phyloP scores from a whole-genome alignment of 2,329 filamentous ascomycete species.

The Hyphodiscus sp. region DNA sequence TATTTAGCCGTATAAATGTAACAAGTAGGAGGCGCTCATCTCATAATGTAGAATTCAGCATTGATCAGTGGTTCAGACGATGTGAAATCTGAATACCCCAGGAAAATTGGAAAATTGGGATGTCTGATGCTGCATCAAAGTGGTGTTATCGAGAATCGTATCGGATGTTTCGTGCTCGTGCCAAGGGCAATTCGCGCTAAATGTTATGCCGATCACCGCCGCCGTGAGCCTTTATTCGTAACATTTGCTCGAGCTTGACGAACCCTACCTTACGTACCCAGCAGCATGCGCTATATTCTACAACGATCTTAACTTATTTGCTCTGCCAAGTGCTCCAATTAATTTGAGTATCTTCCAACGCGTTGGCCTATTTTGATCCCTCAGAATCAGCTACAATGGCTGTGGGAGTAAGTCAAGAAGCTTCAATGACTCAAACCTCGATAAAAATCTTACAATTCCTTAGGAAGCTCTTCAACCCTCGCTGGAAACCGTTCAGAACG shows the following conservation, averaged over 20 bases:
- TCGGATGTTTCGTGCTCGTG: no score
- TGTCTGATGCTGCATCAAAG: no score
- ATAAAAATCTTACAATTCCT: conserved; percentile 20
- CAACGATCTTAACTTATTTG: no score
- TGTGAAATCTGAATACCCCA: background rate
- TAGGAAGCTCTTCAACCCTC: conserved; percentile 51
- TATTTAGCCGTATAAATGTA: background rate
- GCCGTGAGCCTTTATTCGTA: no score
- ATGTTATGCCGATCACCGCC: no score
- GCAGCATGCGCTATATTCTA: no score
- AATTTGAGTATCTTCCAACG: background rate
- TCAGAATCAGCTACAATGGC: conserved; percentile 17
- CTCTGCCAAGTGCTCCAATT: background rate
- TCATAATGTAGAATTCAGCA: background rate
- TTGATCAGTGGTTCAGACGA: background rate
- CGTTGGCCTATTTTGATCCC: background rate
- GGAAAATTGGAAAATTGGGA: no score
- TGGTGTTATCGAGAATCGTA: no score
- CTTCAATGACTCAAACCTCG: conserved; percentile 15
- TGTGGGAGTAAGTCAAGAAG: conserved; percentile 18
- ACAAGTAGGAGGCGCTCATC: background rate
- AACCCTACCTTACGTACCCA: no score
- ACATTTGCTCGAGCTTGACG: no score
- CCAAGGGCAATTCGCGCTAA: no score
- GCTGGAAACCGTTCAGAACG: conserved; percentile 50